Percentiles rank a stretch among this genome's conserved stretches.
Evolutionary conservation across 345 rosid species (phyloP).

Genomic region (Barbarea vulgaris): DNA sequence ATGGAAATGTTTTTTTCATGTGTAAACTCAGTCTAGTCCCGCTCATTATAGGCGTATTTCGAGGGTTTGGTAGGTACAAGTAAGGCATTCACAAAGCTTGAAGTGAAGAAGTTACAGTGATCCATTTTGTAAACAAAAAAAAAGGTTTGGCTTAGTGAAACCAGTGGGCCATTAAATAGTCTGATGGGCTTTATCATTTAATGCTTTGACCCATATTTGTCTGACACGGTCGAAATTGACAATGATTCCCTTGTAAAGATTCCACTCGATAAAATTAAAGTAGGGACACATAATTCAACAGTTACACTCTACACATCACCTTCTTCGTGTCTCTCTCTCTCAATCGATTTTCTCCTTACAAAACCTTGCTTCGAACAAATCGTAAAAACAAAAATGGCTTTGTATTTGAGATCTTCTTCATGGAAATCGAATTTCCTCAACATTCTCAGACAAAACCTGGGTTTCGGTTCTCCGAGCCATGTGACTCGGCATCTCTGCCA

Average conservation of each 20-base stretch:
- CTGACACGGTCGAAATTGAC: conserved; percentile 3
- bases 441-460: conserved; percentile 8
- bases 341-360: background rate
- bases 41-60: background rate
- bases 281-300: background rate
- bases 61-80: background rate
- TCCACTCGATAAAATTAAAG: background rate
- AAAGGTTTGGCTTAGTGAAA: background rate
- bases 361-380: background rate
- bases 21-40: background rate
- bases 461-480: background rate
- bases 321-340: background rate
- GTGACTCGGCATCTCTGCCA: conserved; percentile 27
- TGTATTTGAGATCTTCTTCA: conserved; percentile 19
- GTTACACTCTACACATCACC: background rate
- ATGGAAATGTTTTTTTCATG: background rate
- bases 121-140: background rate
- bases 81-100: background rate
- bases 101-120: background rate
- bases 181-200: background rate
- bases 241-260: background rate
- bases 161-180: background rate
- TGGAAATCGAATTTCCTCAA: conserved; percentile 21
- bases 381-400: conserved; percentile 24
- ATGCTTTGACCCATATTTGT: background rate